phyloP scores from a whole-genome alignment of 106 monocot genomes.

The Apostasia shenzhenica region DNA sequence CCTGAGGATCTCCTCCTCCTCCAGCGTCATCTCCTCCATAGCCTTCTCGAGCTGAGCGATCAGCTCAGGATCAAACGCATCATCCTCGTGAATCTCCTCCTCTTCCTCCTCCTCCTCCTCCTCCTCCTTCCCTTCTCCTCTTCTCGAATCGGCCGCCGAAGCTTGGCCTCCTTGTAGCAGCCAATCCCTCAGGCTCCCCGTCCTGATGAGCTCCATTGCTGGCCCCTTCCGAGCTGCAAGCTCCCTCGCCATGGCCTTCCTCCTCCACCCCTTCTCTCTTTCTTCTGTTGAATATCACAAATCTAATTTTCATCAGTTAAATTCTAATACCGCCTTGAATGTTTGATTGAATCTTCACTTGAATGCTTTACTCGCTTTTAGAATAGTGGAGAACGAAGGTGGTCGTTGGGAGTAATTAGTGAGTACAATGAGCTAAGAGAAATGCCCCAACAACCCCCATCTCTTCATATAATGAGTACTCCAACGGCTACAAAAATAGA shows the following conservation, averaged over 20 bases:
- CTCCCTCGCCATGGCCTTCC: slow-evolving; percentile 4
- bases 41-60: slow-evolving; percentile 2
- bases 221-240: neutral
- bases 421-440: too few species aligned
- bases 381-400: too few species aligned
- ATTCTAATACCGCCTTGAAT: too few species aligned
- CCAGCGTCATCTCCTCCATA: slow-evolving; percentile 1
- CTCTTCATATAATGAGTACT: too few species aligned
- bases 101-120: neutral
- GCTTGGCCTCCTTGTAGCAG: slow-evolving; percentile 3
- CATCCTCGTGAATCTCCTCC: neutral
- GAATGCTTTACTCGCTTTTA: too few species aligned
- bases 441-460: too few species aligned
- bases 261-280: neutral
- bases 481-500: too few species aligned
- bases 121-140: neutral
- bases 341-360: too few species aligned
- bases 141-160: neutral
- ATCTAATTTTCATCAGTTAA: too few species aligned
- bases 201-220: neutral
- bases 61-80: neutral
- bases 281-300: neutral
- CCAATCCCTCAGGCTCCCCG: slow-evolving; percentile 11
- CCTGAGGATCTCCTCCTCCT: slow-evolving; percentile 2
- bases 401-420: too few species aligned